Evolutionary conservation across 805 yeast species (phyloP).

Genomic region (Metschnikowia corniflorae): DNA sequence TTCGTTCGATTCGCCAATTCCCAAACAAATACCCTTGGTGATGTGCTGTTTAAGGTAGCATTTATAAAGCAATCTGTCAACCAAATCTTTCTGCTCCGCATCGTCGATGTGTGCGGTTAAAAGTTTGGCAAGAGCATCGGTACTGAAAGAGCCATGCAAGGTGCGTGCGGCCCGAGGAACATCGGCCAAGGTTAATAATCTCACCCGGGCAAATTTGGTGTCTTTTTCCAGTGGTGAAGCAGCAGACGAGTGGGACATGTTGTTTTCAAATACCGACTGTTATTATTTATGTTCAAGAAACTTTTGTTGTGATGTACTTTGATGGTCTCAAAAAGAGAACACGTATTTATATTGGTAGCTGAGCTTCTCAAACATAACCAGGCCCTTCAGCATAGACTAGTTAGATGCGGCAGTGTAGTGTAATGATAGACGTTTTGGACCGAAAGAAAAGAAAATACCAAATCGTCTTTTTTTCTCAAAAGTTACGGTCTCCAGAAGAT

Average conservation of each 20-base stretch:
- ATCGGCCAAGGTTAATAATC: slow-evolving; percentile 15
- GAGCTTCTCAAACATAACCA: slow-evolving; percentile 21
- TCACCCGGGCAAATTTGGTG: slow-evolving; percentile 5
- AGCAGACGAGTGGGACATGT: neutral
- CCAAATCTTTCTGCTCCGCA: slow-evolving; percentile 5
- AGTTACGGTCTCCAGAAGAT: too few relatives aligned
- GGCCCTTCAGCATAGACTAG: slow-evolving; percentile 10
- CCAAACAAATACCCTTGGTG: slow-evolving; percentile 47
- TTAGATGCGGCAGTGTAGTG: too few relatives aligned
- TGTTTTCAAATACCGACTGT: too few relatives aligned
- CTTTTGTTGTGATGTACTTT: too few relatives aligned
- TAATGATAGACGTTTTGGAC: too few relatives aligned
- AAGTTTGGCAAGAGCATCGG: slow-evolving; percentile 33
- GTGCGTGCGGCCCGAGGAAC: slow-evolving; percentile 37
- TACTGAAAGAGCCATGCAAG: slow-evolving; percentile 32
- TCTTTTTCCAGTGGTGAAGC: neutral
- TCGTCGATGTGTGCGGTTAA: slow-evolving; percentile 16
- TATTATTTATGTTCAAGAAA: too few relatives aligned
- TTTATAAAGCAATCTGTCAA: slow-evolving; percentile 37
- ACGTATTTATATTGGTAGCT: slow-evolving; percentile 22
- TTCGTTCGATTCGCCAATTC: slow-evolving; percentile 41
- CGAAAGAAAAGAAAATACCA: too few relatives aligned
- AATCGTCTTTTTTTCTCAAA: too few relatives aligned
- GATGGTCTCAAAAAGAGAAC: slow-evolving; percentile 18
- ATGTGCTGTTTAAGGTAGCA: slow-evolving; percentile 51